phyloP scores from a whole-genome alignment of 768 basidiomycete species.

The Tylopilus cervinicoccineus region DNA sequence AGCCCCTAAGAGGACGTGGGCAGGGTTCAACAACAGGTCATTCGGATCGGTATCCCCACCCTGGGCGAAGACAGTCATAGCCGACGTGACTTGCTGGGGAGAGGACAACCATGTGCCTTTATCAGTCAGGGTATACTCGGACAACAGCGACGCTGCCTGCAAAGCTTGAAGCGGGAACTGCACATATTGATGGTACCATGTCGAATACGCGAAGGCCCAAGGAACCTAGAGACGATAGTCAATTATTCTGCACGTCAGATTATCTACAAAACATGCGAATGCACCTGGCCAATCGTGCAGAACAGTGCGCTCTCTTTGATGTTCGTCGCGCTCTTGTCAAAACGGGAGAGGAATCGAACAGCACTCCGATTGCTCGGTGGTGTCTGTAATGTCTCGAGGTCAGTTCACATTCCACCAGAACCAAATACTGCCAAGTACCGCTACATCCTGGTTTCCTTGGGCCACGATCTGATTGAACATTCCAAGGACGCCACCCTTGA shows the following conservation, averaged over 20 bases:
- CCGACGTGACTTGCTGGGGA: conserved; percentile 25
- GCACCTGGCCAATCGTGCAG: conserved; percentile 44
- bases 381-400: conserved; percentile 12
- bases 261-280: conserved; percentile 1
- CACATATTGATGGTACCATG: conserved; percentile 59
- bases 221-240: conserved; percentile 38
- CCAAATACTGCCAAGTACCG: conserved; percentile 25
- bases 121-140: conserved; percentile 54
- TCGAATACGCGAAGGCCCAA: conserved; percentile 49
- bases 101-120: conserved; percentile 48
- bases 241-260: neutral
- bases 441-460: conserved; percentile 40
- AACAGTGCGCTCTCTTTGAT: conserved; percentile 53
- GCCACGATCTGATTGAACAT: conserved; percentile 49
- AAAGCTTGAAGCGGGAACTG: conserved; percentile 49
- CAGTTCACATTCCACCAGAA: neutral
- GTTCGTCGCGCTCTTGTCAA: conserved; percentile 57
- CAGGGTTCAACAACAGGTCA: conserved; percentile 48
- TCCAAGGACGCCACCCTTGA: conserved; percentile 26
- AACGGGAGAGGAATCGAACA: conserved; percentile 51
- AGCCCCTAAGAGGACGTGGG: conserved; percentile 38
- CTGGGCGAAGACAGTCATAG: conserved; percentile 37
- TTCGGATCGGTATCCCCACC: conserved; percentile 36
- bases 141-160: conserved; percentile 41
- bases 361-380: conserved; percentile 32